Conservation (phyloP, 352 stramenopile genomes). For the Globisporangium orthogonon region DNA sequence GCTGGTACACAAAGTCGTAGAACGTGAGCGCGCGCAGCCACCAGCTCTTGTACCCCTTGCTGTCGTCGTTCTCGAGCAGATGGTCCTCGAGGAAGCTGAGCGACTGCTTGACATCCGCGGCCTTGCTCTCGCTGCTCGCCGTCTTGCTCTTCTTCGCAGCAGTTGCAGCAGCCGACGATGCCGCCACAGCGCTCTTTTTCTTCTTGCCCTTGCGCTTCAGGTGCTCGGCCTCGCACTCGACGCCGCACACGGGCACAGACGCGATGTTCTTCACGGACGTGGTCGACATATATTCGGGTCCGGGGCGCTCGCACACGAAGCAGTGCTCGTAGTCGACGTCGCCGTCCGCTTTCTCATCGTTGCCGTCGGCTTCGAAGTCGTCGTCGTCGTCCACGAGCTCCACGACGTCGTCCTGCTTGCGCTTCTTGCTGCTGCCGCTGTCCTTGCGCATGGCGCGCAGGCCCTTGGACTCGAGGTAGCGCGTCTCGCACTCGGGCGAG, state of each 20-base stretch:
- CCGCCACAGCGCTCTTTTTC: conserved; percentile 13
- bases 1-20: conserved; percentile 84
- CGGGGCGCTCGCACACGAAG: conserved; percentile 51
- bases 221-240: conserved; percentile 59
- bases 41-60: conserved; percentile 83
- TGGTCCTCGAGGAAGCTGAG: conserved; percentile 77
- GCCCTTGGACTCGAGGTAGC: conserved; percentile 50
- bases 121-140: background rate
- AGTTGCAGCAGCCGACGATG: conserved; percentile 9
- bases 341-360: conserved; percentile 1
- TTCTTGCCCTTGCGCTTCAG: conserved; percentile 15
- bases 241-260: conserved; percentile 57
- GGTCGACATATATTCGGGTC: conserved; percentile 62
- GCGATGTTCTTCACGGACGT: conserved; percentile 41
- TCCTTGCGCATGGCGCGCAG: conserved; percentile 24
- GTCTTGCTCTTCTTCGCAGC: conserved; percentile 35
- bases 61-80: conserved; percentile 57
- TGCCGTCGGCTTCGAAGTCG: background rate
- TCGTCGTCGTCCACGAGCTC: conserved; percentile 6
- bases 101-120: conserved; percentile 17
- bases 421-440: conserved; percentile 4
- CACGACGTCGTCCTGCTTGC: conserved; percentile 7
- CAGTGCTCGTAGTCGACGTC: conserved; percentile 30
- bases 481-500: conserved; percentile 42
- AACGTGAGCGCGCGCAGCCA: conserved; percentile 77